phyloP scores from a whole-genome alignment of 352 stramenopile genomes.

The Globisporangium cylindrosporum region DNA sequence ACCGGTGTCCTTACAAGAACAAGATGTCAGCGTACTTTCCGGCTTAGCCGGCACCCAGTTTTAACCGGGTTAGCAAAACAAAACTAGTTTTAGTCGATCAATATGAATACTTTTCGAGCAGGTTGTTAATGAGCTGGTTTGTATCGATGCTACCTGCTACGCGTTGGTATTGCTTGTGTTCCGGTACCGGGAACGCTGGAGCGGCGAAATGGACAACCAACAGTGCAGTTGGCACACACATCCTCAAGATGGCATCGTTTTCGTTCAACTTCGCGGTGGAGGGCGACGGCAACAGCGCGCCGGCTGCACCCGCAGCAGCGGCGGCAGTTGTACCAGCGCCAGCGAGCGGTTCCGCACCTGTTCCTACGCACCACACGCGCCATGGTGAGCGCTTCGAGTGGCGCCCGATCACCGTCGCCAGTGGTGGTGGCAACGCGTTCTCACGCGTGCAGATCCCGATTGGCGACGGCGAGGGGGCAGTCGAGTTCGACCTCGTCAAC shows the following conservation, averaged over 20 bases:
- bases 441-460: slow-evolving; percentile 31
- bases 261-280: slow-evolving; percentile 69
- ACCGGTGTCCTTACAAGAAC: too few species aligned
- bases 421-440: slow-evolving; percentile 17
- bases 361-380: slow-evolving; percentile 27
- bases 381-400: slow-evolving; percentile 56
- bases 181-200: too few species aligned
- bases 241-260: slow-evolving; percentile 32
- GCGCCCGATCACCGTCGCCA: background rate
- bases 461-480: slow-evolving; percentile 1
- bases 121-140: too few species aligned
- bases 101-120: too few species aligned
- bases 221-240: too few species aligned
- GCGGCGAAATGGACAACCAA: too few species aligned
- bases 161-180: too few species aligned
- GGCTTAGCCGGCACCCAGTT: too few species aligned
- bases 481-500: slow-evolving; percentile 65
- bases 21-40: too few species aligned
- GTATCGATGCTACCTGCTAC: too few species aligned
- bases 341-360: background rate
- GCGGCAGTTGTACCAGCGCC: background rate
- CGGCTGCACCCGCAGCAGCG: background rate
- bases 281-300: slow-evolving; percentile 13
- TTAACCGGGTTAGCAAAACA: too few species aligned
- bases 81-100: too few species aligned